Conservation (phyloP, 2,329 filamentous ascomycete species). For the Aspergillus sp. region DNA sequence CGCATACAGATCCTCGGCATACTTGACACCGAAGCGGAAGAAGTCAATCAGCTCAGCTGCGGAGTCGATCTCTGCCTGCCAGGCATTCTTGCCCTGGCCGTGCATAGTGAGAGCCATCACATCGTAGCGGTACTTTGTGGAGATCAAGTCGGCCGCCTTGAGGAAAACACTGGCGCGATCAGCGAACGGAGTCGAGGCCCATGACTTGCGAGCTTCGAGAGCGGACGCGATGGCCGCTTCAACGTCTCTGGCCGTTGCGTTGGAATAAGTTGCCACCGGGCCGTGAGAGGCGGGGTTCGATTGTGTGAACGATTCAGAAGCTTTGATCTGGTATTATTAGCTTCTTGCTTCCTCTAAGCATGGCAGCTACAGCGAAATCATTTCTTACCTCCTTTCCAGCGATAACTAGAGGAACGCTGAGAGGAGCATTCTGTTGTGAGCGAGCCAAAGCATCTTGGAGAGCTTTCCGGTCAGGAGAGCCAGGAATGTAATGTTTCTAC, state of each 20-base stretch:
- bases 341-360: neutral
- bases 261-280: constrained; percentile 79
- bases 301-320: constrained; percentile 55
- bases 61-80: constrained; percentile 98
- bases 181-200: constrained; percentile 83
- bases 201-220: constrained; percentile 78
- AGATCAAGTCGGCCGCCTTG: constrained; percentile 89
- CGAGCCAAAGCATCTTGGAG: constrained; percentile 71
- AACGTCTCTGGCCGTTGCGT: constrained; percentile 75
- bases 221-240: constrained; percentile 78
- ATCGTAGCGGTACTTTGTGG: constrained; percentile 92
- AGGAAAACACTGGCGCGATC: constrained; percentile 92
- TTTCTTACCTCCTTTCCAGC: constrained; percentile 71
- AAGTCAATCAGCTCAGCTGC: constrained; percentile 93
- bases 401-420: constrained; percentile 80
- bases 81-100: constrained; percentile 96
- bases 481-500: constrained; percentile 86
- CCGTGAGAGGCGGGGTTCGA: constrained; percentile 80
- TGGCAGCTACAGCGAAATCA: constrained; percentile 18
- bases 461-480: constrained; percentile 73
- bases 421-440: constrained; percentile 66
- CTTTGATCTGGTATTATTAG: constrained; percentile 27
- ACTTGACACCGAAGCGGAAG: constrained; percentile 86
- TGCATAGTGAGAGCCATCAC: constrained; percentile 96
- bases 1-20: constrained; percentile 85